phyloP scores from a whole-genome alignment of 306 rosid genomes.

The Acacia crassicarpa region DNA sequence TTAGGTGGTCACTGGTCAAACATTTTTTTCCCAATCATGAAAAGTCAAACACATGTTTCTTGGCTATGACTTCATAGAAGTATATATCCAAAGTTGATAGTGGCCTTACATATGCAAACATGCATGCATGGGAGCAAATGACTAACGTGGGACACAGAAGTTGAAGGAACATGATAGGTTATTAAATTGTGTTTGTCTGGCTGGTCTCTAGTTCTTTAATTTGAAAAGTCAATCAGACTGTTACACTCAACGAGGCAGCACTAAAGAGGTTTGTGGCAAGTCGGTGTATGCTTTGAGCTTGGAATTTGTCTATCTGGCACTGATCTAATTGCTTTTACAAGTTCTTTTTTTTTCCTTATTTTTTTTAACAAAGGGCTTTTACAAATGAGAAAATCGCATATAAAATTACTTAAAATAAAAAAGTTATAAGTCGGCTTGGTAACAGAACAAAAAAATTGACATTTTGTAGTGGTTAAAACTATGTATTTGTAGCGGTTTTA shows the following conservation, averaged over 20 bases:
- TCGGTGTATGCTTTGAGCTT: not conserved
- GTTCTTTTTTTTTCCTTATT: no score
- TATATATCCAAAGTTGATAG: not conserved
- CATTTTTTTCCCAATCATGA: not conserved
- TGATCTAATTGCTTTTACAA: no score
- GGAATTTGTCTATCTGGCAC: no score
- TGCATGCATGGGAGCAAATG: not conserved
- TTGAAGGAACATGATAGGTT: not conserved
- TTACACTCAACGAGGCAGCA: not conserved
- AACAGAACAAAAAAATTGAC: no score
- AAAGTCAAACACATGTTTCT: not conserved
- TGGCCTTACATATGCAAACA: not conserved
- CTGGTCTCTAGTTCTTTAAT: not conserved
- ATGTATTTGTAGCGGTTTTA: no score
- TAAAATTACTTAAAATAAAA: no score
- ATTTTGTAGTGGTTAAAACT: no score
- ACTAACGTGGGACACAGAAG: not conserved
- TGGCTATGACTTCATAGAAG: not conserved
- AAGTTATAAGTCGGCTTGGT: no score
- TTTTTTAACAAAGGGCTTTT: no score
- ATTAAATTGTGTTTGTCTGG: not conserved
- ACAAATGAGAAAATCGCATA: no score
- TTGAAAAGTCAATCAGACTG: not conserved
- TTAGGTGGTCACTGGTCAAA: not conserved
- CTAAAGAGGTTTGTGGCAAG: no score